Conservation (phyloP, 2,329 filamentous ascomycete species). For the Cytospora schulzeri region DNA sequence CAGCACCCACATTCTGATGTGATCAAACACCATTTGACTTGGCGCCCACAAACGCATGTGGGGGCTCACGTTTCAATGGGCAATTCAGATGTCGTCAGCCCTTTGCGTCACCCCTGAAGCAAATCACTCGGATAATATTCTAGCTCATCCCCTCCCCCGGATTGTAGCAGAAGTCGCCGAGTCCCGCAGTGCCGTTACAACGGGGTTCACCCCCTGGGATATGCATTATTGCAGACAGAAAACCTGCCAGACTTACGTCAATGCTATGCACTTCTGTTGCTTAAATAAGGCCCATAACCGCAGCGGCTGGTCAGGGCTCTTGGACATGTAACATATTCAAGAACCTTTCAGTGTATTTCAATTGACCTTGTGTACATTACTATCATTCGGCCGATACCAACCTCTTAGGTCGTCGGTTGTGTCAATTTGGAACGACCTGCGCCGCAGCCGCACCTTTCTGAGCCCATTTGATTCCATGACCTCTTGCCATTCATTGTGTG, state of each 20-base stretch:
- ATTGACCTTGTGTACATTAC: too few species aligned
- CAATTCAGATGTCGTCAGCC: too few species aligned
- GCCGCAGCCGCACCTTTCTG: too few species aligned
- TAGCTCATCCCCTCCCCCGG: neutral
- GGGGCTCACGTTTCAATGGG: neutral
- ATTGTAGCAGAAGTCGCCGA: neutral
- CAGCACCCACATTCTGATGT: too few species aligned
- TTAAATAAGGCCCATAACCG: neutral
- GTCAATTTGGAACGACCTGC: too few species aligned
- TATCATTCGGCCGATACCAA: too few species aligned
- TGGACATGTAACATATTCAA: too few species aligned
- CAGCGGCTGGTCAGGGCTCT: neutral
- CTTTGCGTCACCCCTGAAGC: neutral
- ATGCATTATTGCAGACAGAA: neutral
- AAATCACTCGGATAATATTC: neutral
- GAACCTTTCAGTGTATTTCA: too few species aligned
- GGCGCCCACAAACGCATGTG: neutral
- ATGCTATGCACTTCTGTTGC: neutral
- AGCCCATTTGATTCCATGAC: too few species aligned
- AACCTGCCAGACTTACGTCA: neutral
- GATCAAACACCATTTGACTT: too few species aligned
- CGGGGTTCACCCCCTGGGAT: neutral
- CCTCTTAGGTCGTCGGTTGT: too few species aligned
- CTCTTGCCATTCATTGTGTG: too few species aligned
- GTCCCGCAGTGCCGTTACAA: neutral